phyloP scores from a whole-genome alignment of 1,139 yeast species.

The Scheffersomyces segobiensis region DNA sequence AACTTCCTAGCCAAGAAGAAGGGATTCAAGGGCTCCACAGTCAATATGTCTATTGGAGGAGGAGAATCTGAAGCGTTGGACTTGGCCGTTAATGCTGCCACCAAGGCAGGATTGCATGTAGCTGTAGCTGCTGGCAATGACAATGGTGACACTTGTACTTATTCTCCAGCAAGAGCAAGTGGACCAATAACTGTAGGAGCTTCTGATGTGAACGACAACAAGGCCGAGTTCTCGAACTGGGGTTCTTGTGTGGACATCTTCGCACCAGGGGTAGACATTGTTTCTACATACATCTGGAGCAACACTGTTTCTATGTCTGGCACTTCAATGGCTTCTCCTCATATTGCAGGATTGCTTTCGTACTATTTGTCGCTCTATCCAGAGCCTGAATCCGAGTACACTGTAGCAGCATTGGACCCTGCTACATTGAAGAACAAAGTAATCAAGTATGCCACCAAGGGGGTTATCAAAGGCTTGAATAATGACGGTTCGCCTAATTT shows the following conservation, averaged over 20 bases:
- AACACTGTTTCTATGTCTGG: constrained; percentile 39
- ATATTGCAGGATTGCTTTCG: constrained; percentile 42
- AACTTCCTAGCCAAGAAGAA: constrained; percentile 28
- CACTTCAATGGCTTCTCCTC: constrained; percentile 49
- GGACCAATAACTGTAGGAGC: constrained; percentile 50
- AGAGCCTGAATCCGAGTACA: constrained; percentile 35
- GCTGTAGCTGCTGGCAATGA: constrained; percentile 51
- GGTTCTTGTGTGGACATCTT: constrained; percentile 47
- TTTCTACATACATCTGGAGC: constrained; percentile 41
- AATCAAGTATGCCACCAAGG: constrained; percentile 39
- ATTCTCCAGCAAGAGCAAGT: constrained; percentile 45
- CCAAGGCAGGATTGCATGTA: constrained; percentile 41
- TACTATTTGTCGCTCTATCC: constrained; percentile 46
- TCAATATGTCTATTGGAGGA: constrained; percentile 48
- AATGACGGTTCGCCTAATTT: constrained; percentile 21
- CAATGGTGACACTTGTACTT: constrained; percentile 42
- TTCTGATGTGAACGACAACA: constrained; percentile 34
- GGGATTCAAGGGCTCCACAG: constrained; percentile 47
- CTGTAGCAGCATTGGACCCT: constrained; percentile 24
- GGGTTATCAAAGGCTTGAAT: constrained; percentile 23
- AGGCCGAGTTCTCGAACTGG: constrained; percentile 45
- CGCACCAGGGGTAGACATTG: constrained; percentile 47
- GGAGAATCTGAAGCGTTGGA: constrained; percentile 44
- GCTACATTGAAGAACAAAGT: constrained; percentile 35
- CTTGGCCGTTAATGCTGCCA: constrained; percentile 44